Percentiles rank a stretch among this genome's conserved stretches.
phyloP scores from a whole-genome alignment of 371 early-diverging fungal genomes.

The Mucor velutinosus region DNA sequence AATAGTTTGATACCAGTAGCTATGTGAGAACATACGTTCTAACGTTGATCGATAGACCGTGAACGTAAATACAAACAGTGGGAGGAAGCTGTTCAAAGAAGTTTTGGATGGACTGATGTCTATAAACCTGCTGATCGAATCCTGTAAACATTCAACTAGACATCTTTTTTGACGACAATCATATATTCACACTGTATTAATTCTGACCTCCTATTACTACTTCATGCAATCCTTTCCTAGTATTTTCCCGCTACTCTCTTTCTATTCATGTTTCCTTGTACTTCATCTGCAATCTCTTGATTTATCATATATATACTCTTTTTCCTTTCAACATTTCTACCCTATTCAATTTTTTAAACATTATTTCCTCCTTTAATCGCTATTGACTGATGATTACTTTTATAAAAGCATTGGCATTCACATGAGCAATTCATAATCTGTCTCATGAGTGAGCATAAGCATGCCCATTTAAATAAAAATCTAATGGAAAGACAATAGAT shows the following conservation, averaged over 20 bases:
- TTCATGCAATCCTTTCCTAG: neutral
- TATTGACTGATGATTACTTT: neutral
- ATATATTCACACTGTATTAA: neutral
- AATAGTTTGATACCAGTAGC: neutral
- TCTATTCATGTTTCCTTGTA: neutral
- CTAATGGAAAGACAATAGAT: too few relatives aligned
- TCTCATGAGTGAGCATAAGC: neutral
- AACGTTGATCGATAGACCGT: slow-evolving; percentile 64
- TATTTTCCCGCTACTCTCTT: neutral
- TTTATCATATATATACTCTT: neutral
- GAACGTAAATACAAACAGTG: slow-evolving; percentile 65
- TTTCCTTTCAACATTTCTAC: neutral
- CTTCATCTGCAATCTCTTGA: slow-evolving; percentile 1
- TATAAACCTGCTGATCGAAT: slow-evolving; percentile 18
- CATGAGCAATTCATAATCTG: neutral
- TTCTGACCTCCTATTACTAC: neutral
- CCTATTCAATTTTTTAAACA: neutral
- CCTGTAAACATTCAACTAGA: neutral
- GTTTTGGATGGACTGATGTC: slow-evolving; percentile 60
- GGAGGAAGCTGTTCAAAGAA: slow-evolving; percentile 82
- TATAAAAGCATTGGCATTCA: neutral
- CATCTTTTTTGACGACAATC: neutral
- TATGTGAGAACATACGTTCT: neutral
- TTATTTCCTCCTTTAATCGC: neutral
- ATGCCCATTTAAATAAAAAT: neutral